Evolutionary conservation across 371 early-diverging fungal genomes (phyloP).

Genomic region (Mortierella sp.): DNA sequence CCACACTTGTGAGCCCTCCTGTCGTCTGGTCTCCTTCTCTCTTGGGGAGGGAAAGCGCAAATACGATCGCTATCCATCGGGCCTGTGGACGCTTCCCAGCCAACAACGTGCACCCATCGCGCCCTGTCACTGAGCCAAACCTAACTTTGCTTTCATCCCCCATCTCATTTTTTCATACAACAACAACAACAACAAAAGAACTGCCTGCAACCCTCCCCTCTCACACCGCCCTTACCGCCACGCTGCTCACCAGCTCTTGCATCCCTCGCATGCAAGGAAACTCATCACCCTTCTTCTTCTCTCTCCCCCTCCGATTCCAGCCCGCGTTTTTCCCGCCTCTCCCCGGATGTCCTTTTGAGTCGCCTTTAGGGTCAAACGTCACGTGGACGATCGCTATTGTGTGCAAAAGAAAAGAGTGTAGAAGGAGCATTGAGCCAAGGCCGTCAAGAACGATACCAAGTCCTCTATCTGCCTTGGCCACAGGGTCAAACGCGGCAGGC

Average conservation of each 20-base stretch:
- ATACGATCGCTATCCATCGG: not conserved
- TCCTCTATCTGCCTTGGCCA: too few species aligned
- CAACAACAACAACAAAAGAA: not conserved
- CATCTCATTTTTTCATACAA: conserved; percentile 7
- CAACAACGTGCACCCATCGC: conserved; percentile 8
- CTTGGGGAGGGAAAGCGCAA: not conserved
- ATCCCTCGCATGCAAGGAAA: not conserved
- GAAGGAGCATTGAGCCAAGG: too few species aligned
- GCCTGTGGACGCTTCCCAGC: not conserved
- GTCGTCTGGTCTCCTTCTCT: not conserved
- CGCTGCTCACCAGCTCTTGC: not conserved
- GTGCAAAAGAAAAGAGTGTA: too few species aligned
- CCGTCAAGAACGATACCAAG: too few species aligned
- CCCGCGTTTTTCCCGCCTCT: conserved; percentile 3
- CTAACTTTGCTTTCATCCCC: not conserved
- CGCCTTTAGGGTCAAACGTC: too few species aligned
- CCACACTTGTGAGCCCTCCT: not conserved
- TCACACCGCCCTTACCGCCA: not conserved
- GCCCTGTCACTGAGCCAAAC: conserved; percentile 5
- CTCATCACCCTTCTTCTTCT: not conserved
- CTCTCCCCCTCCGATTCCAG: not conserved
- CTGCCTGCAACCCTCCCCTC: too few species aligned
- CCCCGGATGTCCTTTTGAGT: not conserved
- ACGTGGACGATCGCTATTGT: too few species aligned
- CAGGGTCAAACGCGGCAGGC: too few species aligned